A percentile compares a stretch with the other conserved stretches of the same genome.
These are phyloP conservation scores for Botrytis sinoallii DNA, from an alignment of 2,329 filamentous ascomycete species.

Conservation along the genomic window DNA sequence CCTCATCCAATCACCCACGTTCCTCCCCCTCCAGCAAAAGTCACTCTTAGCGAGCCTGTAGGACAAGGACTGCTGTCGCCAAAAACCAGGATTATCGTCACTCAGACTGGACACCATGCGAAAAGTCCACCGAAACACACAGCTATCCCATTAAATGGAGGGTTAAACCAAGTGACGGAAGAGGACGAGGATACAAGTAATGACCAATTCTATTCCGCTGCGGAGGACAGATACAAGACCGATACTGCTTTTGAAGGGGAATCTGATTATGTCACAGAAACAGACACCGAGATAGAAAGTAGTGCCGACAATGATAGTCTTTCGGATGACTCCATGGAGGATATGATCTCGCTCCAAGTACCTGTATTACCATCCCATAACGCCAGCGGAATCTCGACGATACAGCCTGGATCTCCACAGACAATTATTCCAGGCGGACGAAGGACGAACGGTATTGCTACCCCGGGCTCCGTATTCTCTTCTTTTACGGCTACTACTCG, in stretches of 20 bases:
- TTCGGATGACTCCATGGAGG: constrained; percentile 88
- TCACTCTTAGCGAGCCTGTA: constrained; percentile 92
- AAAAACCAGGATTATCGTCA: constrained; percentile 79
- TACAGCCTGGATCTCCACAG: constrained; percentile 78
- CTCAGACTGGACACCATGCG: constrained; percentile 56
- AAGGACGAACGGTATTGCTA: constrained; percentile 70
- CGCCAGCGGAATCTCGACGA: constrained; percentile 74
- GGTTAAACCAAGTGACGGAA: constrained; percentile 57
- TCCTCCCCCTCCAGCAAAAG: constrained; percentile 77
- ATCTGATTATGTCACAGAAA: constrained; percentile 52
- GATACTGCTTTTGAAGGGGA: constrained; percentile 54
- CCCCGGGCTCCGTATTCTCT: constrained; percentile 85
- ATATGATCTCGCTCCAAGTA: constrained; percentile 85
- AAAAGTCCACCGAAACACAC: constrained; percentile 50
- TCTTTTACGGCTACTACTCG: constrained; percentile 82
- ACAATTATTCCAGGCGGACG: constrained; percentile 54
- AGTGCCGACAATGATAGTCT: constrained; percentile 69
- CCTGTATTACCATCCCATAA: constrained; percentile 75
- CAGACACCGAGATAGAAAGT: constrained; percentile 55
- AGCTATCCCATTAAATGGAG: constrained; percentile 47
- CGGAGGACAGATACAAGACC: constrained; percentile 69
- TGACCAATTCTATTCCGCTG: constrained; percentile 89
- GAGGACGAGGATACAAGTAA: constrained; percentile 79
- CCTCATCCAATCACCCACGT: constrained; percentile 85
- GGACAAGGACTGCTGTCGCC: constrained; percentile 78